Base-by-base conservation (phyloP, 345 rosid genomes). In the Noccaea caerulescens region DNA sequence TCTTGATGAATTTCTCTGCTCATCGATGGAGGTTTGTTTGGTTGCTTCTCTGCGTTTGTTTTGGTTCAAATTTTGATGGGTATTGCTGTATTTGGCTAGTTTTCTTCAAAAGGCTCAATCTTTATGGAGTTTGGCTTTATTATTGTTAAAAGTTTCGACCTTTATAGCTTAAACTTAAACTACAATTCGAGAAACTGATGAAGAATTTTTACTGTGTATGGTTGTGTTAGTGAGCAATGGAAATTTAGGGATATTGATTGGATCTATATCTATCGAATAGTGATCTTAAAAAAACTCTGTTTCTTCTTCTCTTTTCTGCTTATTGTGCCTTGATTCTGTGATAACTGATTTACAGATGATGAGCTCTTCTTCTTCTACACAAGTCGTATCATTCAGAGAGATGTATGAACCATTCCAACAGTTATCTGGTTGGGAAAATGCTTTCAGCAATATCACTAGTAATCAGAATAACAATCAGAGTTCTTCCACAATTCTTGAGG, bases 351-450 rank as follows among this genome's bases (percentile, higher is more conserved):
- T 27, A 36, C 58, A 84, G 79, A 82, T 58, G 75, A 88, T 90
- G 96, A 84, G 82, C 79, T 78, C 88, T 73, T 80, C 89, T 47
- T 77, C 88, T 53, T 49, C 91, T 69, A 69, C 90, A 68, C 93
- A 93, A 77, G 73, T 86, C 10, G 72, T 83, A n/a, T 68, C 83
- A 68, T 56, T 80, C 12, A 76, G 87, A 81, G 81, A 72, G 68
- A 75, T 87, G 41, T 93, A 84, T 43, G 93, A 93, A 79, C 87
- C 93, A 12, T 84, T 86, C 53, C 88, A 83, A 67, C 96, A 85
- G 53, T 76, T 90, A 27, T 72, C 73, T 76, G 81, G 85, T 58
- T 93, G 97, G 96, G 91, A 72, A 13, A 90, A 88, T 53, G 13
- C 82, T 64, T 84, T 84, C 72, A 71, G 34, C 37, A 58, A 41